These are phyloP conservation scores for Groenewaldozyma auringiensis DNA, from an alignment of 1,139 yeast species.

Conservation along the genomic window DNA sequence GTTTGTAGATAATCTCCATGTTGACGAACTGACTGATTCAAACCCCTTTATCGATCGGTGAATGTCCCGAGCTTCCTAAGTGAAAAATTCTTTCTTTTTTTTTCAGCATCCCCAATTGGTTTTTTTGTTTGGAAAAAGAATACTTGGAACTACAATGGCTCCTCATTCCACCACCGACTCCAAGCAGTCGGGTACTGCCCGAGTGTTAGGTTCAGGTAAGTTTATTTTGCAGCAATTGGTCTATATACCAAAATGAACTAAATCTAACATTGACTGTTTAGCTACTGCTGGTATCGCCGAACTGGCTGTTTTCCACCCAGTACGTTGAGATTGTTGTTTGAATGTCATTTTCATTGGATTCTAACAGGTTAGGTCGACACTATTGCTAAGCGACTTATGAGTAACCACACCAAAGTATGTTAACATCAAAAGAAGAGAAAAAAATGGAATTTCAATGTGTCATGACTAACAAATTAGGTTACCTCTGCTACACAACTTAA, in stretches of 20 bases:
- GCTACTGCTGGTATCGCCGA: constrained; percentile 98
- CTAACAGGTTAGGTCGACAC: constrained; percentile 55
- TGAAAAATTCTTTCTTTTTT: too few species aligned
- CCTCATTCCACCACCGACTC: constrained; percentile 47
- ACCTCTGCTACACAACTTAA: constrained; percentile 60
- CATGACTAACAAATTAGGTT: constrained; percentile 30
- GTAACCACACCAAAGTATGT: constrained; percentile 61
- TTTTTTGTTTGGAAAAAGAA: too few species aligned
- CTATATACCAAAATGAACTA: neutral
- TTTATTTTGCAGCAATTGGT: constrained; percentile 1
- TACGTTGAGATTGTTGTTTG: constrained; percentile 10
- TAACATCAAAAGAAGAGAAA: neutral
- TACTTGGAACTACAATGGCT: too few species aligned
- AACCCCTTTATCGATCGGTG: too few species aligned
- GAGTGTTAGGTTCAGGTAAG: constrained; percentile 74
- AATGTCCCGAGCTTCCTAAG: too few species aligned
- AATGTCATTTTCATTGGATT: neutral
- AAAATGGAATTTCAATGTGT: neutral
- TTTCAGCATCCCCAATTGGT: too few species aligned
- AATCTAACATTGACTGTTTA: constrained; percentile 4
- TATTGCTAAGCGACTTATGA: constrained; percentile 94
- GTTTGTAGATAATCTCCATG: too few species aligned
- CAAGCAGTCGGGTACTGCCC: constrained; percentile 83
- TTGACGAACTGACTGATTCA: too few species aligned
- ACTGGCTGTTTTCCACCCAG: constrained; percentile 96